Evolutionary conservation across 1,284 basidiomycete species (phyloP), one percentile per base, ranked within the genome.

Genomic region (Sporisorium graminicola): DNA sequence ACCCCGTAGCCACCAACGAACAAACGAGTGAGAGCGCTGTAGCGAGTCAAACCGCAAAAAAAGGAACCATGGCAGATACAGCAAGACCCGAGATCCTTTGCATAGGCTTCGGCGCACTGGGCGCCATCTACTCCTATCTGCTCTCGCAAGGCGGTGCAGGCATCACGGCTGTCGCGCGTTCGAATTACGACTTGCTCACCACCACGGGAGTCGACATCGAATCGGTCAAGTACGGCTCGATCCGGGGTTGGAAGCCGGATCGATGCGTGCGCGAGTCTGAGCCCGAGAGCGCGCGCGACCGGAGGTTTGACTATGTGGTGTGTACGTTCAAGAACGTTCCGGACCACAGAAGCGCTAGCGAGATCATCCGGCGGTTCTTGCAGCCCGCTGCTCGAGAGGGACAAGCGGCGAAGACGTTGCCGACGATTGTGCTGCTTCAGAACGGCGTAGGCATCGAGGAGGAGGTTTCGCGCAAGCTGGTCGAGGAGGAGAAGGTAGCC

Each of bases 371-470:
- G 22, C 90, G 91, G 1, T 86, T 91, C 1, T 86, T 93, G 5
- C 42, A 51, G 27, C 20, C 22, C 16, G 35, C 44, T n/a, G 35
- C 35, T n/a, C n/a, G n/a, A 31, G 29, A 10, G 29, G 29, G 29
- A 31, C 5, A 16, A 20, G 40, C 7, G n/a, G 43, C 52, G 40
- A n/a, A 71, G 4, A 71, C 91, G 78, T 81, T 86, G 4, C 87
- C 88, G 0, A 89, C 89, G 1, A 92, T 91, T 76, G 90, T 92
- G 2, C 82, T 93, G 16, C 85, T 94, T 49, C 92, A 93, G 86
- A 94, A 94, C 82, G 92, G 93, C 2, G 87, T 94, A 5, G 90
- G 90, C 31, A 90, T 93, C 24, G 92, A 94, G 81, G 87, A 86
- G 29, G 91, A 92, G 65, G 86, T 93, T 31, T 91, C 91, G 77